Evolutionary conservation across 1,139 yeast genomes (phyloP), one percentile per base, ranked within the genome.

Genomic region (Hanseniaspora sp.): DNA sequence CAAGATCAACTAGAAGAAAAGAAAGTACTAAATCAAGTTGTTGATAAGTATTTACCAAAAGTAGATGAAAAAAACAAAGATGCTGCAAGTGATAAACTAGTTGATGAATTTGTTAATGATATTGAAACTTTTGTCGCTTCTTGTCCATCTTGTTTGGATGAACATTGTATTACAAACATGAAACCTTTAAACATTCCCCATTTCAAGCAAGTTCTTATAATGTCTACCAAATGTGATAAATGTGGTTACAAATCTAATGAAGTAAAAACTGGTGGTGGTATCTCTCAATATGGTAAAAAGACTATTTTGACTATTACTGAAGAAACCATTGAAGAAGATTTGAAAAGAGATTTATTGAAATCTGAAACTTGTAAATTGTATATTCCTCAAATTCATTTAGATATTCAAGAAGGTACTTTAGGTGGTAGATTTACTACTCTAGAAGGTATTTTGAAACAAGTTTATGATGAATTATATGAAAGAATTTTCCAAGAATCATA

Each of bases 201-300:
- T 71, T 94, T 94, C 75, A 90, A 88, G 70, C 97, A 94, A 62
- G 99, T 94, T 46, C 84, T 94, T 58, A 80, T 94, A 63, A 94
- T 94, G 98, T 85, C 95, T 53, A 92, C 98, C 0, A 83, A 79
- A 1, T 94, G 99, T 71, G 90, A 83, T 44, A 73, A 79, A 61
- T 94, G 99, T 73, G 98, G 98, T 38, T 94, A 86, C 72, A 92
- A 86, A 71, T 86, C 96, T 28, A 94, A 94, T 66, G 99, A 94
- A 70, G 98, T 94, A 60, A 92, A 90, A 72, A 94, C 98, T 5
- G 99, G 99, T 56, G 99, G 99, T 60, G 95, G 85, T 18, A 84
- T 94, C 55, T 97, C 98, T 38, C 83, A 74, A 5, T 76, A 82
- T 68, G 99, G 97, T 58, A 81, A 82, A 61, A 81, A 75, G 59